These are phyloP conservation scores for Colletotrichum sansevieriae DNA, from an alignment of 2,329 filamentous ascomycete species.

Conservation along the genomic window DNA sequence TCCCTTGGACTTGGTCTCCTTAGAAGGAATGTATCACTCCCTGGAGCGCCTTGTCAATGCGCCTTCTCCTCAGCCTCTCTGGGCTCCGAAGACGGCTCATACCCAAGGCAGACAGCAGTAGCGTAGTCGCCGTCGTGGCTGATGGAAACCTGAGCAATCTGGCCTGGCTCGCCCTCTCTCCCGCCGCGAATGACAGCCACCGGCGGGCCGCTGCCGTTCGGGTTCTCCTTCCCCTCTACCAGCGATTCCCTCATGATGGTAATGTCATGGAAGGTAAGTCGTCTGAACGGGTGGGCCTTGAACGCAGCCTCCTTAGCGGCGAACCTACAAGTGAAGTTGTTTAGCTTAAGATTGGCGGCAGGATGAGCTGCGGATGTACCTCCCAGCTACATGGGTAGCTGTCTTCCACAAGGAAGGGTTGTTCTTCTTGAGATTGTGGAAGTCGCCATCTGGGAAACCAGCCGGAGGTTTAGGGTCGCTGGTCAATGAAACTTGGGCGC, in stretches of 20 bases:
- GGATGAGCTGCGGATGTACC: conserved; percentile 47
- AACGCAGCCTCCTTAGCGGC: conserved; percentile 82
- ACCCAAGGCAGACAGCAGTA: conserved; percentile 75
- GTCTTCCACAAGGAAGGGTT: conserved; percentile 52
- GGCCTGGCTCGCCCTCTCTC: conserved; percentile 50
- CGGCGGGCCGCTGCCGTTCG: conserved; percentile 56
- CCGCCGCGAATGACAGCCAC: conserved; percentile 57
- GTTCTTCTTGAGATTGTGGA: conserved; percentile 21
- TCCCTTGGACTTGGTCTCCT: too few species aligned
- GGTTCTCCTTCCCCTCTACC: conserved; percentile 44
- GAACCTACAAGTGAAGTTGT: conserved; percentile 58
- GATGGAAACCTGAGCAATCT: conserved; percentile 80
- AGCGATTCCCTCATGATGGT: conserved; percentile 51
- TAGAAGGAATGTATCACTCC: too few species aligned
- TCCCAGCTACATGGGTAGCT: conserved; percentile 59
- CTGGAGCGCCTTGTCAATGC: not conserved
- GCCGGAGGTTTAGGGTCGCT: conserved; percentile 3
- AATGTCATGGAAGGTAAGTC: conserved; percentile 73
- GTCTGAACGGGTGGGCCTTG: conserved; percentile 75
- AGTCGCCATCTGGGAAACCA: not conserved
- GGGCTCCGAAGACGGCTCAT: conserved; percentile 41
- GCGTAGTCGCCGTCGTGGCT: conserved; percentile 91
- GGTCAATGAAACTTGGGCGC: conserved; percentile 38
- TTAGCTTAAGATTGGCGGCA: not conserved
- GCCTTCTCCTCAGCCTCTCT: not conserved